Percentiles rank a stretch among this genome's conserved stretches.
These are phyloP conservation scores for Fusarium vanettenii DNA, from an alignment of 2,329 filamentous ascomycete species.

Conservation along the genomic window DNA sequence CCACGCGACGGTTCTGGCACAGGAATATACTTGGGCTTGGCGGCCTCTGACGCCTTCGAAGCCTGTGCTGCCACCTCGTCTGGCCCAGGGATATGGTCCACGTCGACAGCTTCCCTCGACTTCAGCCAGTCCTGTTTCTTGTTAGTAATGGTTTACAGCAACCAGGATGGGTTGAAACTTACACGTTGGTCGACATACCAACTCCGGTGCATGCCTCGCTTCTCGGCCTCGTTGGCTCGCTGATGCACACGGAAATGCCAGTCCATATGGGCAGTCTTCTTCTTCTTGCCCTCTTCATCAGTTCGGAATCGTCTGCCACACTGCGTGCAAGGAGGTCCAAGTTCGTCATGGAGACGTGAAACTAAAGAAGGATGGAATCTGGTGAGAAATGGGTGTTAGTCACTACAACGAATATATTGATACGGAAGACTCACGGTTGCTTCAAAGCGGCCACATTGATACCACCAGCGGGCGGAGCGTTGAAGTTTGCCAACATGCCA, in stretches of 20 bases:
- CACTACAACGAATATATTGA: not conserved
- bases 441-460: constrained; percentile 78
- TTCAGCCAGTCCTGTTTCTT: constrained; percentile 83
- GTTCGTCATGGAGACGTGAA: constrained; percentile 79
- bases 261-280: constrained; percentile 93
- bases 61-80: constrained; percentile 49
- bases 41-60: constrained; percentile 53
- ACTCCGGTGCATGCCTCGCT: constrained; percentile 88
- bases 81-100: constrained; percentile 56
- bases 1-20: constrained; percentile 83
- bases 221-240: constrained; percentile 86
- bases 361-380: constrained; percentile 82
- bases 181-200: constrained; percentile 94
- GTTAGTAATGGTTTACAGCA: constrained; percentile 40
- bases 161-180: constrained; percentile 48
- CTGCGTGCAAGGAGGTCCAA: constrained; percentile 88
- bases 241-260: constrained; percentile 98
- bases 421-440: constrained; percentile 65
- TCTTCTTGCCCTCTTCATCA: constrained; percentile 81
- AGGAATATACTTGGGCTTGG: constrained; percentile 77
- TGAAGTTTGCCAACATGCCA: constrained; percentile 37
- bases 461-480: constrained; percentile 62
- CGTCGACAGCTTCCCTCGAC: constrained; percentile 82
- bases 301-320: constrained; percentile 89
- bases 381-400: constrained; percentile 27